Conservation (phyloP, 768 basidiomycete species). For the Tubosaeta sp. region DNA sequence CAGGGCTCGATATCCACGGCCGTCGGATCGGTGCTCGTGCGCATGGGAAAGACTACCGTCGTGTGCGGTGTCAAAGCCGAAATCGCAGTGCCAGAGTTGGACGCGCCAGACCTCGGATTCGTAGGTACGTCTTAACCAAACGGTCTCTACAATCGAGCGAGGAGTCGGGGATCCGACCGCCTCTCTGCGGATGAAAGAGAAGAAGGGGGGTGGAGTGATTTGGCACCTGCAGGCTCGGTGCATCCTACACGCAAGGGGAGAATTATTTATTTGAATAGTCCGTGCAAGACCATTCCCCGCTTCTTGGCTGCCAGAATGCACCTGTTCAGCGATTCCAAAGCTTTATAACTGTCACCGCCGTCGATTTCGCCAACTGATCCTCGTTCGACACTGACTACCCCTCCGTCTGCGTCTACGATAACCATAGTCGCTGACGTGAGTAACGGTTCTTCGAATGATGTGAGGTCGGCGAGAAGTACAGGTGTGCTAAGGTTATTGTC, state of each 20-base stretch:
- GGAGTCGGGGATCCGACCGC: too few relatives aligned
- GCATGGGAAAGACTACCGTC: slow-evolving; percentile 89
- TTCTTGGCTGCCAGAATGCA: slow-evolving; percentile 19
- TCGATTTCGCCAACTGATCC: slow-evolving; percentile 19
- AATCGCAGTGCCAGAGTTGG: slow-evolving; percentile 84
- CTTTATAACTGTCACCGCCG: slow-evolving; percentile 6
- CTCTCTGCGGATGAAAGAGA: too few relatives aligned
- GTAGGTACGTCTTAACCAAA: slow-evolving; percentile 70
- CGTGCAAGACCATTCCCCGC: slow-evolving; percentile 22
- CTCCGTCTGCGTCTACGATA: slow-evolving; percentile 5
- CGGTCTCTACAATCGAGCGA: too few relatives aligned
- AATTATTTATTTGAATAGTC: slow-evolving; percentile 20
- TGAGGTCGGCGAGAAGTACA: too few relatives aligned
- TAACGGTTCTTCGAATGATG: slow-evolving; percentile 40
- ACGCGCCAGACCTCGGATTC: slow-evolving; percentile 71
- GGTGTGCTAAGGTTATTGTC: too few relatives aligned
- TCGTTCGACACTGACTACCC: slow-evolving; percentile 22
- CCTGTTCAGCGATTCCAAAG: slow-evolving; percentile 11
- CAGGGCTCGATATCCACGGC: slow-evolving; percentile 93
- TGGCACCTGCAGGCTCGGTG: too few relatives aligned
- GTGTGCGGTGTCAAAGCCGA: slow-evolving; percentile 97
- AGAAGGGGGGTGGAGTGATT: too few relatives aligned
- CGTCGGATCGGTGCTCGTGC: slow-evolving; percentile 86
- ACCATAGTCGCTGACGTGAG: slow-evolving; percentile 46
- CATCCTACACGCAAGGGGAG: too few relatives aligned